Evolutionary conservation across 768 basidiomycete genomes (phyloP), one percentile per base, ranked within the genome.

Genomic region (Mycena kentingensis): DNA sequence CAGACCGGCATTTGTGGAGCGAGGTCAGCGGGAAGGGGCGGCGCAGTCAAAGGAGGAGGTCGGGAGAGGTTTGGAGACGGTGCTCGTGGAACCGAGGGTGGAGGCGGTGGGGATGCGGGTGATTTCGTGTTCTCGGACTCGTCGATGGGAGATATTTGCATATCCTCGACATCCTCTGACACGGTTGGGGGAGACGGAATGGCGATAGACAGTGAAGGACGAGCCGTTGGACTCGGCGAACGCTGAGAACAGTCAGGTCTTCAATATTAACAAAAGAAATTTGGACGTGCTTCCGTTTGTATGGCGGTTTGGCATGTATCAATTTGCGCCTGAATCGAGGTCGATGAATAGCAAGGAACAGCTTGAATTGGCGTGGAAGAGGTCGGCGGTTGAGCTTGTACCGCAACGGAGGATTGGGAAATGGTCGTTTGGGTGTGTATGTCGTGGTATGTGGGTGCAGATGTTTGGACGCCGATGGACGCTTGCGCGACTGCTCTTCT

Each of bases 391-490:
- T 42, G 32, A 5, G 25, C 34, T 38, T 60, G 55, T 16, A 44
- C 46, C 6, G 56, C 49, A 38, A 46, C 43, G 32, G 60, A 58
- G 36, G 53, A 45, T 45, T 57, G 60, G 27, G 55, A 45, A 32
- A 58, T 42, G 34, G 21, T 38, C 22, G 57, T 58, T 54, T 65
- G 65, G 46, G 52, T 54, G 6, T 57, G 55, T 7, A 52, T 45
- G 35, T 60, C 57, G 11, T 19, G 42, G 37, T 34, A 53, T 1
- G 42, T 48, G 2, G 61, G 39, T 28, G 59, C 28, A 71, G 72
- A 51, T 72, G 67, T 73, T 64, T 83, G 81, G 2, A 81, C 63
- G 52, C 77, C 81, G 49, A 77, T 63, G 15, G 77, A 78, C 37
- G 70, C 64, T 55, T 70, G 64, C 21, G 60, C 53, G 47, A 56